Percentiles rank a stretch among this genome's conserved stretches.
Evolutionary conservation across 495 filamentous ascomycete genomes (phyloP).

Genomic region (Xylaria bambusicola): DNA sequence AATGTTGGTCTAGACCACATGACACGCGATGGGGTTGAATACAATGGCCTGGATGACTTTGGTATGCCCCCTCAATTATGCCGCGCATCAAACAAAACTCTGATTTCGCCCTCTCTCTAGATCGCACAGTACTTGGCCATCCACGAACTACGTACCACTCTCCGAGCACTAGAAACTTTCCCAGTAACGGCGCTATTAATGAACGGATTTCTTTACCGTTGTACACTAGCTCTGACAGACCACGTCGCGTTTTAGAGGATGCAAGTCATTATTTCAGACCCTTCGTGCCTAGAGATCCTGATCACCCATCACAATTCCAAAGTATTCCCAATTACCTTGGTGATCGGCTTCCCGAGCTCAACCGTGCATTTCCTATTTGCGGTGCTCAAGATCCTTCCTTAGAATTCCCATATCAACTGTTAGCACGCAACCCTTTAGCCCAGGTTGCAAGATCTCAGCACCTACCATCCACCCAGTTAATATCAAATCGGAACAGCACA

Average conservation of each 20-base stretch:
- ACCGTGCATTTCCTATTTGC: neutral
- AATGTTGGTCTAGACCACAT: neutral
- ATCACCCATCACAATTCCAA: constrained; percentile 14
- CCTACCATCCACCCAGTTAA: constrained; percentile 14
- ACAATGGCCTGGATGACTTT: constrained; percentile 34
- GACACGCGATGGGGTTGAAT: constrained; percentile 6
- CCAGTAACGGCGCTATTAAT: constrained; percentile 8
- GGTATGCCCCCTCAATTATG: too few relatives aligned
- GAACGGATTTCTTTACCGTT: constrained; percentile 27
- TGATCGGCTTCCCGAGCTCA: neutral
- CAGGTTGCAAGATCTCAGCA: constrained; percentile 7
- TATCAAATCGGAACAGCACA: constrained; percentile 13
- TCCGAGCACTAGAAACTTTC: neutral
- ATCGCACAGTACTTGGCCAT: constrained; percentile 24
- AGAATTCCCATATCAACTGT: constrained; percentile 5
- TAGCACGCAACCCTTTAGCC: neutral
- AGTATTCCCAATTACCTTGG: neutral
- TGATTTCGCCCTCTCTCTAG: constrained; percentile 5
- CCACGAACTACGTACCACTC: constrained; percentile 5
- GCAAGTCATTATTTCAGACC: constrained; percentile 32
- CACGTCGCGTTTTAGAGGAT: constrained; percentile 28
- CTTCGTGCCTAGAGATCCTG: constrained; percentile 7
- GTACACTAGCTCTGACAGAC: constrained; percentile 11
- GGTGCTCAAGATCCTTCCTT: neutral
- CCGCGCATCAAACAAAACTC: too few relatives aligned